phyloP scores from a whole-genome alignment of 768 basidiomycete genomes.

The Podaxis sp. region DNA sequence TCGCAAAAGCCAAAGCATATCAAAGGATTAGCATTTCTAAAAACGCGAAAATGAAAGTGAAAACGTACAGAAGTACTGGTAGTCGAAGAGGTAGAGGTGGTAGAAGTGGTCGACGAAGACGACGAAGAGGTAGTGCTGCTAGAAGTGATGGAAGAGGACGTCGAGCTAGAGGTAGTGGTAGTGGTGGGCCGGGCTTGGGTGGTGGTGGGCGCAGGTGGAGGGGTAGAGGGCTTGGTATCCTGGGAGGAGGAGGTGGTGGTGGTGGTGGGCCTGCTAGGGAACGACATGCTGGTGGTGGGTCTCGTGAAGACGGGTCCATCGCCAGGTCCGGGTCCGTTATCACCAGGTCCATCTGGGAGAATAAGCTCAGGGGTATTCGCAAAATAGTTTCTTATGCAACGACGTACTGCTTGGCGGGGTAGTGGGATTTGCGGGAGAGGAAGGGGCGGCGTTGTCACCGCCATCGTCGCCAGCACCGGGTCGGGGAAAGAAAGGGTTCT shows the following conservation, averaged over 20 bases:
- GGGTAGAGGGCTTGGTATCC: constrained; percentile 9
- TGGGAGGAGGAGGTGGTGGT: constrained; percentile 7
- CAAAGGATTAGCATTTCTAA: not conserved
- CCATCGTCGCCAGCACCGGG: not conserved
- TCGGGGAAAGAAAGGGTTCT: not conserved
- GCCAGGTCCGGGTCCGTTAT: not conserved
- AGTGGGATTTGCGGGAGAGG: not conserved
- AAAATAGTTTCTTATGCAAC: not conserved
- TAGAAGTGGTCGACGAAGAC: constrained; percentile 12
- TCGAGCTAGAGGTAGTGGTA: constrained; percentile 8
- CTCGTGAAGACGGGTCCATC: not conserved
- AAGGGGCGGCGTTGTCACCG: not conserved
- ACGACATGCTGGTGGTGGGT: not conserved
- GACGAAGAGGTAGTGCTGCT: constrained; percentile 12
- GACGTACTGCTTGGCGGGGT: not conserved
- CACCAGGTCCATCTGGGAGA: not conserved
- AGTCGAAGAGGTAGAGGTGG: not conserved
- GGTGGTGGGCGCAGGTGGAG: not conserved
- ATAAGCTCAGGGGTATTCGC: not conserved
- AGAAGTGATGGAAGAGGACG: constrained; percentile 13
- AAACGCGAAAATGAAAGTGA: too few species aligned
- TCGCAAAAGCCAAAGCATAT: too few species aligned
- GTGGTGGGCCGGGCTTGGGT: not conserved
- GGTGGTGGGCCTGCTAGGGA: not conserved
- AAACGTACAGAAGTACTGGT: too few species aligned